These are phyloP conservation scores for Aspergillus felis DNA, from an alignment of 2,329 filamentous ascomycete species.

Conservation along the genomic window DNA sequence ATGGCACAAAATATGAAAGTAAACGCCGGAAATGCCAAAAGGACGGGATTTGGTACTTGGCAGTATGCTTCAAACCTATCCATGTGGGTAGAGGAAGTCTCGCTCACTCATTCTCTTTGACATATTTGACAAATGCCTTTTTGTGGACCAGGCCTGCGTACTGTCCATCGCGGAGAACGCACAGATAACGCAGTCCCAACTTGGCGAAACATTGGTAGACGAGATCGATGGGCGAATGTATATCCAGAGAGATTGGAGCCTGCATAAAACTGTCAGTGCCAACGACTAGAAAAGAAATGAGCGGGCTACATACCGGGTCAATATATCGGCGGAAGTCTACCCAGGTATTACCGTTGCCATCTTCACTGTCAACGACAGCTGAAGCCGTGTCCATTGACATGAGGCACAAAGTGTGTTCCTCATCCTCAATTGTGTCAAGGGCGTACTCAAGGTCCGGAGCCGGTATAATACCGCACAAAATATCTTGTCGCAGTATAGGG, in stretches of 20 bases:
- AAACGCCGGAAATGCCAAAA: background rate
- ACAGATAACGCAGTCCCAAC: conserved; percentile 86
- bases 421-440: conserved; percentile 76
- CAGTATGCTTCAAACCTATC: background rate
- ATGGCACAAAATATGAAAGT: background rate
- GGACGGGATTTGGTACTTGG: background rate
- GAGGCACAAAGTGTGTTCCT: conserved; percentile 67
- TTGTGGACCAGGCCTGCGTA: conserved; percentile 95
- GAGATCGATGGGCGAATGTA: conserved; percentile 85
- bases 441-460: conserved; percentile 92
- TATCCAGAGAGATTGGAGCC: conserved; percentile 83
- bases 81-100: background rate
- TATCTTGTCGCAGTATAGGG: conserved; percentile 73
- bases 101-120: conserved; percentile 69
- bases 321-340: conserved; percentile 89
- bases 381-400: conserved; percentile 67
- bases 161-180: conserved; percentile 76
- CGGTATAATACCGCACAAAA: conserved; percentile 86
- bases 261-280: conserved; percentile 26
- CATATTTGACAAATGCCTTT: conserved; percentile 93
- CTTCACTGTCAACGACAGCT: conserved; percentile 58
- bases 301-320: conserved; percentile 63
- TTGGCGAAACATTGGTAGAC: conserved; percentile 98
- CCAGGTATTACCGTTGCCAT: conserved; percentile 54
- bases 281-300: background rate